Percentiles rank a stretch among this genome's conserved stretches.
These are phyloP conservation scores for Amanita fuliginea DNA, from an alignment of 768 basidiomycete species.

Conservation along the genomic window DNA sequence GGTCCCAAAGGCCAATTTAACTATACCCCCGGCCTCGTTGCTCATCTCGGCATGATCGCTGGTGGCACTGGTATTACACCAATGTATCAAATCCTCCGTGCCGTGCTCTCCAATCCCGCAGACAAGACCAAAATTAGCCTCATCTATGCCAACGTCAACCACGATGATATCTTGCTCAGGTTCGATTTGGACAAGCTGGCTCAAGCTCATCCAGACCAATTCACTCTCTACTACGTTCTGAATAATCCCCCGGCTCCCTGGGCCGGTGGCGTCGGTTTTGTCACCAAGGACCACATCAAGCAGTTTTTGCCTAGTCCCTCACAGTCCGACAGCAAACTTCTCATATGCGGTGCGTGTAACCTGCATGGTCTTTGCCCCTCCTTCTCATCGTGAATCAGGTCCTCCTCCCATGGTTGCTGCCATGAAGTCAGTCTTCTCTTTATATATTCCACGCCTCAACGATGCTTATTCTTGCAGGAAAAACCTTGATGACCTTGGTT, in stretches of 20 bases:
- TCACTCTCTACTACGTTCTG: slow-evolving; percentile 83
- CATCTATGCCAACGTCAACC: slow-evolving; percentile 94
- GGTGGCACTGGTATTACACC: slow-evolving; percentile 98
- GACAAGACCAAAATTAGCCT: slow-evolving; percentile 78
- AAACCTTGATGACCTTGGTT: slow-evolving; percentile 80
- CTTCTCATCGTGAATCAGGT: slow-evolving; percentile 29
- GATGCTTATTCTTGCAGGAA: slow-evolving; percentile 37
- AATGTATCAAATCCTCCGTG: slow-evolving; percentile 96
- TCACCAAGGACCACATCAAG: slow-evolving; percentile 86
- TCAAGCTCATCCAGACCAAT: slow-evolving; percentile 41
- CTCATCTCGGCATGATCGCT: slow-evolving; percentile 90
- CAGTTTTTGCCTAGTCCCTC: slow-evolving; percentile 60
- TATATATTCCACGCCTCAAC: not conserved
- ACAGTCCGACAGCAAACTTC: slow-evolving; percentile 62
- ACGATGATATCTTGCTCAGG: slow-evolving; percentile 87
- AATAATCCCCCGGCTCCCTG: slow-evolving; percentile 88
- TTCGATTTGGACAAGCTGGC: slow-evolving; percentile 78
- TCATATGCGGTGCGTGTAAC: slow-evolving; percentile 62
- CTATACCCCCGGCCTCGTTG: slow-evolving; percentile 64
- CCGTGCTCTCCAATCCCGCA: slow-evolving; percentile 79
- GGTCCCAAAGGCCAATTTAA: slow-evolving; percentile 95
- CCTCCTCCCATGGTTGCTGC: slow-evolving; percentile 43
- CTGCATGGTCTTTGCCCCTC: not conserved
- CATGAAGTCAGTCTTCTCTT: slow-evolving; percentile 31
- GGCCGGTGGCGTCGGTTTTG: slow-evolving; percentile 87